A percentile compares a stretch with the other conserved stretches of the same genome.
phyloP scores from a whole-genome alignment of 192 early-diverging fungal genomes.

The Gaertneriomyces semiglobifer region DNA sequence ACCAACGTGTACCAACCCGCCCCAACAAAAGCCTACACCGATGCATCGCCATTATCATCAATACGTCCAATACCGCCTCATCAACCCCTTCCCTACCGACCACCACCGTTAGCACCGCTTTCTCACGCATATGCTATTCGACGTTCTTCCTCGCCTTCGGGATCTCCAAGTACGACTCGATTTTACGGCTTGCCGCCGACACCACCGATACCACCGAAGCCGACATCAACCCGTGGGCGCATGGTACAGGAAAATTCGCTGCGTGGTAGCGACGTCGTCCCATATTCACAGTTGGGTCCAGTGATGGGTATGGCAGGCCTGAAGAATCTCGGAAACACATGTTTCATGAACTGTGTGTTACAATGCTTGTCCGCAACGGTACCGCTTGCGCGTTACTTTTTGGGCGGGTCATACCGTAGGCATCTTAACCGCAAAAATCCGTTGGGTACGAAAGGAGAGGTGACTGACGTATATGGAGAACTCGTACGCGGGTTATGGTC shows the following conservation, averaged over 20 bases:
- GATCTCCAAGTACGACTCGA: constrained; percentile 23
- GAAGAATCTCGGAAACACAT: constrained; percentile 83
- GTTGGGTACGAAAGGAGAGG: constrained; percentile 66
- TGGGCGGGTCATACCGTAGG: constrained; percentile 49
- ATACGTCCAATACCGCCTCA: constrained; percentile 2
- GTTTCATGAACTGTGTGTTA: constrained; percentile 86
- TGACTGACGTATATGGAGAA: constrained; percentile 74
- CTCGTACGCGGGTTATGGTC: constrained; percentile 82
- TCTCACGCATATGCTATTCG: constrained; percentile 19
- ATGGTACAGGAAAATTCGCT: constrained; percentile 1
- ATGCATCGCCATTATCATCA: too few relatives aligned
- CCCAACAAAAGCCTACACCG: too few relatives aligned
- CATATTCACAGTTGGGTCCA: constrained; percentile 16
- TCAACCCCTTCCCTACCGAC: constrained; percentile 9
- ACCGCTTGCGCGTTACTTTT: constrained; percentile 50
- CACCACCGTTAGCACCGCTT: constrained; percentile 8
- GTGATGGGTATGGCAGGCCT: constrained; percentile 56
- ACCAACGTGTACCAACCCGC: too few relatives aligned
- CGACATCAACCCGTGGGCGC: background rate
- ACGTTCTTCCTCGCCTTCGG: constrained; percentile 31
- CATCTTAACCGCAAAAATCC: constrained; percentile 66
- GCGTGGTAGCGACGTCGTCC: background rate
- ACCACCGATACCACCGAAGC: constrained; percentile 11
- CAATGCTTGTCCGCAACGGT: constrained; percentile 81
- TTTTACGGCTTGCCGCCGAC: constrained; percentile 22